phyloP scores from a whole-genome alignment of 1,139 yeast species.

The Candida neerlandica region DNA sequence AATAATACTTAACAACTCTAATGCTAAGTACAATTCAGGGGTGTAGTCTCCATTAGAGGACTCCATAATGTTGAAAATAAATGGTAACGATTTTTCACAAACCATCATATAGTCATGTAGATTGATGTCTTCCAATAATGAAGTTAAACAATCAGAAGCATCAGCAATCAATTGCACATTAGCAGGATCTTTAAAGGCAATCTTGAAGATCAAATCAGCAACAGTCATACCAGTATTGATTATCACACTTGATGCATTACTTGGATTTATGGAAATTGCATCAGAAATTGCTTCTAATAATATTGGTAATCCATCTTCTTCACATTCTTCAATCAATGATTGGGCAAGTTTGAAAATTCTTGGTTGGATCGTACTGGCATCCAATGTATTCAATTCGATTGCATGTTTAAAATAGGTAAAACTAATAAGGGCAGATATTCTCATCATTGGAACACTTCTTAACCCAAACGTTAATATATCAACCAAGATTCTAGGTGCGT shows the following conservation, averaged over 20 bases:
- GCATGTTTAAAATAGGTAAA: conserved; percentile 56
- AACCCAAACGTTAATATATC: conserved; percentile 33
- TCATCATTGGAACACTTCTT: conserved; percentile 21
- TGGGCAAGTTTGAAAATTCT: conserved; percentile 31
- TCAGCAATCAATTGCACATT: conserved; percentile 71
- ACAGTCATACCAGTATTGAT: conserved; percentile 24
- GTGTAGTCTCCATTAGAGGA: conserved; percentile 41
- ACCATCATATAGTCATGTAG: conserved; percentile 46
- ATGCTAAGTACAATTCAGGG: conserved; percentile 63
- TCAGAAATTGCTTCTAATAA: conserved; percentile 70
- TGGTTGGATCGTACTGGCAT: conserved; percentile 23
- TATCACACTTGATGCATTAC: conserved; percentile 33
- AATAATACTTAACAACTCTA: conserved; percentile 67
- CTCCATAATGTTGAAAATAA: conserved; percentile 41
- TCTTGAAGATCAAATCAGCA: conserved; percentile 58
- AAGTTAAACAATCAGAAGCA: conserved; percentile 60
- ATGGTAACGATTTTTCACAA: conserved; percentile 57
- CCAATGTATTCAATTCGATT: conserved; percentile 34
- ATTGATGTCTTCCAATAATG: conserved; percentile 53
- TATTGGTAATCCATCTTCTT: conserved; percentile 79
- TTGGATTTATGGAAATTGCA: conserved; percentile 49
- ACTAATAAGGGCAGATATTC: conserved; percentile 54
- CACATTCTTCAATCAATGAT: conserved; percentile 61
- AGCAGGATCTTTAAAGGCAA: conserved; percentile 75
- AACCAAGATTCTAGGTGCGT: conserved; percentile 37